These are phyloP conservation scores for Sistotremastrum suecicum DNA, from an alignment of 768 basidiomycete species.

Conservation along the genomic window DNA sequence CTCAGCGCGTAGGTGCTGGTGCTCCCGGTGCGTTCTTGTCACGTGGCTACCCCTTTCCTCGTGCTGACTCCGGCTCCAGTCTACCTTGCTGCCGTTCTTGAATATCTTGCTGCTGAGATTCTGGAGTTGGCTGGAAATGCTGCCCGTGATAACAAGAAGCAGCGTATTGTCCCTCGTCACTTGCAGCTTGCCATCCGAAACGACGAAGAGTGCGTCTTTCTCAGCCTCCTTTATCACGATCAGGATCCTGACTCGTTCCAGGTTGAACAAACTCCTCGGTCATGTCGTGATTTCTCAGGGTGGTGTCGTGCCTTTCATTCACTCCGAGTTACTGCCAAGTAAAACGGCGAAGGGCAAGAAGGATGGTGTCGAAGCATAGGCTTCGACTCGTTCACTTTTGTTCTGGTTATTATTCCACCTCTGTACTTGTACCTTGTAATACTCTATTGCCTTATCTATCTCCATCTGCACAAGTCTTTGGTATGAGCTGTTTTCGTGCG, in stretches of 20 bases:
- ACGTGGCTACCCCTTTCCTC: background rate
- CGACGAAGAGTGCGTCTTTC: constrained; percentile 55
- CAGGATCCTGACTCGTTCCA: constrained; percentile 10
- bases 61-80: constrained; percentile 26
- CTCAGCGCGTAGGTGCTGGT: constrained; percentile 79
- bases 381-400: constrained; percentile 7
- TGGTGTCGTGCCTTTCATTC: constrained; percentile 70
- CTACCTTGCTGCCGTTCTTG: constrained; percentile 82
- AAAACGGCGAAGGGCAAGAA: constrained; percentile 31
- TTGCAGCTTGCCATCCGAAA: constrained; percentile 86
- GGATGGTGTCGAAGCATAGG: constrained; percentile 35
- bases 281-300: constrained; percentile 84
- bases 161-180: constrained; percentile 90
- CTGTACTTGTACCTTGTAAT: background rate
- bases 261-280: constrained; percentile 70
- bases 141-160: constrained; percentile 75
- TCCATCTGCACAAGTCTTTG: too few relatives aligned
- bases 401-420: background rate
- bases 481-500: too few relatives aligned
- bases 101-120: constrained; percentile 88
- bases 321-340: constrained; percentile 28
- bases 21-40: constrained; percentile 45
- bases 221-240: background rate
- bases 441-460: too few relatives aligned
- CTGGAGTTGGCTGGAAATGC: constrained; percentile 86